phyloP scores from a whole-genome alignment of 225 moss, liverwort and hornwort genomes.

The Bryum argenteum region DNA sequence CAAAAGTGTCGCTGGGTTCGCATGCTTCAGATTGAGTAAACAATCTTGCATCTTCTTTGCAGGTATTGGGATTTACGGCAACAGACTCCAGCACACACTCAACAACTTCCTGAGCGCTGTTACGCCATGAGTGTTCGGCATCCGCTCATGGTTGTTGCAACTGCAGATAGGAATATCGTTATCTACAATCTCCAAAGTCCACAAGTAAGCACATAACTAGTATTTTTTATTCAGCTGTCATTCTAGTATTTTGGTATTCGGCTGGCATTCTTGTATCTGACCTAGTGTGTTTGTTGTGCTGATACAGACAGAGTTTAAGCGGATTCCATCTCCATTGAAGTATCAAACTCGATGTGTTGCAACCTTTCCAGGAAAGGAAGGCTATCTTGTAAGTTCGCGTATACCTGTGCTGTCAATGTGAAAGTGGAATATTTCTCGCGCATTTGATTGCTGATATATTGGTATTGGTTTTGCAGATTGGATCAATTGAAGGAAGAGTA shows the following conservation, averaged over 20 bases:
- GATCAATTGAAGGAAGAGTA: constrained; percentile 97
- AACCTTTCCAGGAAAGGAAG: constrained; percentile 93
- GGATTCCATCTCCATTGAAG: constrained; percentile 84
- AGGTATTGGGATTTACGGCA: constrained; percentile 98
- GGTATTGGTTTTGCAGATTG: constrained; percentile 56
- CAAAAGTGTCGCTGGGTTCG: not conserved
- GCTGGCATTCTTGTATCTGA: constrained; percentile 16
- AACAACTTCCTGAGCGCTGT: constrained; percentile 86
- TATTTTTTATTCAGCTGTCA: too few species aligned
- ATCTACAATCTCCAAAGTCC: constrained; percentile 93
- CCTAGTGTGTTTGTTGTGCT: constrained; percentile 26
- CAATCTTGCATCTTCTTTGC: constrained; percentile 16
- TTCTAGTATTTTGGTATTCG: constrained; percentile 1
- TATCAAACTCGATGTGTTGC: constrained; percentile 96
- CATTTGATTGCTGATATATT: constrained; percentile 23
- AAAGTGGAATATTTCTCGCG: not conserved
- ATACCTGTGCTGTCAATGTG: not conserved
- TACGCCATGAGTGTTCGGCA: constrained; percentile 98
- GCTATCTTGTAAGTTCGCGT: constrained; percentile 67
- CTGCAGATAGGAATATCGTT: constrained; percentile 87
- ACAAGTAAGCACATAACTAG: constrained; percentile 59
- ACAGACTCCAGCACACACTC: constrained; percentile 89
- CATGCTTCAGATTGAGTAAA: constrained; percentile 18
- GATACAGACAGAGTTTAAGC: constrained; percentile 85
- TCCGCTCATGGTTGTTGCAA: constrained; percentile 99